A percentile compares a stretch with the other conserved stretches of the same genome.
These are phyloP conservation scores for Nicotiana rustica DNA, from an alignment of 305 asterid genomes.

Conservation along the genomic window DNA sequence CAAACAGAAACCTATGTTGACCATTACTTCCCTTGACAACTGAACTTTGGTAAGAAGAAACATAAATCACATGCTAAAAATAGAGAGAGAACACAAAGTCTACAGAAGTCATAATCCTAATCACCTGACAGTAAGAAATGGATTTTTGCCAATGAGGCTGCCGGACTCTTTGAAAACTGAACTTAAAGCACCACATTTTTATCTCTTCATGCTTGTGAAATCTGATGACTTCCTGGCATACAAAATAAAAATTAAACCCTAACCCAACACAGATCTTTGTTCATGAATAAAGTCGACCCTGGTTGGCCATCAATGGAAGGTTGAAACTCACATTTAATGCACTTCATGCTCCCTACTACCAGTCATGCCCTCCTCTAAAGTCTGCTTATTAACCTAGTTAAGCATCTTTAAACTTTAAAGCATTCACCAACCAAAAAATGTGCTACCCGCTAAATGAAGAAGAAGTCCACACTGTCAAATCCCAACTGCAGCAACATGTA, in stretches of 20 bases:
- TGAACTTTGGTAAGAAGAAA: not conserved
- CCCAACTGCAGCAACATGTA: not conserved
- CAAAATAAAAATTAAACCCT: not conserved
- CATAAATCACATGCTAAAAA: not conserved
- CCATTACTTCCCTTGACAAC: not conserved
- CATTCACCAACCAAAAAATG: slow-evolving; percentile 17
- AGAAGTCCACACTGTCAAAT: slow-evolving; percentile 9
- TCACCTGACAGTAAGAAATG: not conserved
- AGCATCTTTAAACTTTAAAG: not conserved
- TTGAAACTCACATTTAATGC: slow-evolving; percentile 20
- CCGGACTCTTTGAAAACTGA: not conserved
- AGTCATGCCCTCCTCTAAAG: slow-evolving; percentile 5
- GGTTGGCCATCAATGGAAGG: slow-evolving; percentile 27
- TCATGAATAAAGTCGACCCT: slow-evolving; percentile 20
- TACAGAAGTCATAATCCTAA: not conserved
- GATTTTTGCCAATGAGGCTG: slow-evolving; percentile 1
- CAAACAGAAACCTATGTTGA: slow-evolving; percentile 4
- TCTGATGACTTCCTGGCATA: not conserved
- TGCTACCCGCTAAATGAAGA: not conserved
- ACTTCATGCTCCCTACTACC: not conserved
- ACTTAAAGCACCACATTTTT: not conserved
- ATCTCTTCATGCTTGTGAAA: not conserved
- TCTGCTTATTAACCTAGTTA: not conserved
- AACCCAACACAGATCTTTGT: not conserved
- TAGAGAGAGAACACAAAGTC: not conserved